Base-by-base conservation (phyloP, 176 grass and related monocot genomes). In the Aegilops sharonensis region DNA sequence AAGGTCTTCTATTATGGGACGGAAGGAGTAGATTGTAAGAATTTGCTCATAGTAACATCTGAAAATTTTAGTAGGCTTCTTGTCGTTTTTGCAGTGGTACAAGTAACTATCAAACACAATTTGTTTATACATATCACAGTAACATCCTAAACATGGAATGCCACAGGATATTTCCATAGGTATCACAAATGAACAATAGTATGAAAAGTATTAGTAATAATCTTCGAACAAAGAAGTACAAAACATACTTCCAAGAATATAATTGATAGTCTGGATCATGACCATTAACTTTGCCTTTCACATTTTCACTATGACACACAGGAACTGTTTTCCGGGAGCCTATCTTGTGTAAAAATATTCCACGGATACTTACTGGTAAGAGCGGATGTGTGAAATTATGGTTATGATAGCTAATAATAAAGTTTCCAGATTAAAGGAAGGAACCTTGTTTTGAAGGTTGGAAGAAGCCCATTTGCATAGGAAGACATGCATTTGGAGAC, bases 321-420 rank as follows among this genome's bases (percentile, higher is more conserved):
- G 97, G 97, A 74, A 96, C 92, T 89, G 97, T 99, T 76, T 99
- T 99, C 81, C 94, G 97, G 15, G 97, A 96, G 78, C 97, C 97
- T 64, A 96, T 99, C 83, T 81, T 99, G 71, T 99, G 97, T 63
- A 80, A 69, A 88, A 96, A 96, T 68, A 80, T 96, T 56, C 97
- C 97, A 45, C 87, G 90, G 40, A 89, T 93, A 77, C 82, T 99
- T 77, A 77, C 90, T 87, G 97, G 97, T 99, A 92, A 94, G 83
- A 17, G 50, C 9, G 4, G 78, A 66, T 31, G 65, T 82, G 29
- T 68, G 64, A 48, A 68, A 72, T 8, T 83, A 23, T 72, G 67
- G 18, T 70, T 50, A 70, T n/a, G 8, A 31, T 12, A 75, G 25
- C 27, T 85, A 65, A 12, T 73, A 68, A 65, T 43, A 31, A 70